Conservation (phyloP, 169 alveolate genomes). For the Eimeria maxima region DNA sequence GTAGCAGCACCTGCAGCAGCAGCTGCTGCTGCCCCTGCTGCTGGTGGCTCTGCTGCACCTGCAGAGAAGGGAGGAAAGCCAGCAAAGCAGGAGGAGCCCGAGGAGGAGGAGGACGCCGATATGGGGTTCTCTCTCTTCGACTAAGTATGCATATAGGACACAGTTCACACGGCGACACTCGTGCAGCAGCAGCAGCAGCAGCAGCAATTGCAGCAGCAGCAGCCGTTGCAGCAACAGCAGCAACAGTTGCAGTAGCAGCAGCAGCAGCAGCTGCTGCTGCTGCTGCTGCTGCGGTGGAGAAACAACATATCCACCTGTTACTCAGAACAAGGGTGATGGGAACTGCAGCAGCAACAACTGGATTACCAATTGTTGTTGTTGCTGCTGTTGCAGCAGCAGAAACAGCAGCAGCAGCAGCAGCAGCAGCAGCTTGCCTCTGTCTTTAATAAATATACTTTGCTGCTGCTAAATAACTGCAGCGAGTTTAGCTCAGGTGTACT, state of each 20-base stretch:
- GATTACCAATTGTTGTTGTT: neutral
- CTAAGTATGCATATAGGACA: neutral
- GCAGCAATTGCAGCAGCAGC: neutral
- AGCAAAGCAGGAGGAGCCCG: constrained; percentile 76
- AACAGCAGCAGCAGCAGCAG: neutral
- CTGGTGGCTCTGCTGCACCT: constrained; percentile 51
- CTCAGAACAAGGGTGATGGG: neutral
- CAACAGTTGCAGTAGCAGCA: neutral
- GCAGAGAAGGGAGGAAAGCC: constrained; percentile 70
- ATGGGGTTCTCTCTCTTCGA: constrained; percentile 83
- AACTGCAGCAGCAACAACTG: neutral
- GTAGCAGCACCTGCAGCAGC: constrained; percentile 75
- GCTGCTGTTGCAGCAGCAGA: neutral
- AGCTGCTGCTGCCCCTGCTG: constrained; percentile 71
- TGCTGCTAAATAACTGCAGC: neutral
- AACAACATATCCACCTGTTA: neutral
- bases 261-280: neutral
- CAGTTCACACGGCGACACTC: neutral
- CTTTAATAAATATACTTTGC: neutral
- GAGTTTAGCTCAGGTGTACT: neutral
- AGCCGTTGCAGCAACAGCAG: neutral
- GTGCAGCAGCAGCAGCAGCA: neutral
- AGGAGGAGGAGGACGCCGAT: constrained; percentile 82
- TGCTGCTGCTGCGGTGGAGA: neutral
- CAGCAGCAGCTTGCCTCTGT: neutral